Percentiles rank a stretch among this genome's conserved stretches.
phyloP scores from a whole-genome alignment of 345 rosid species.

The Citrus reticulata region DNA sequence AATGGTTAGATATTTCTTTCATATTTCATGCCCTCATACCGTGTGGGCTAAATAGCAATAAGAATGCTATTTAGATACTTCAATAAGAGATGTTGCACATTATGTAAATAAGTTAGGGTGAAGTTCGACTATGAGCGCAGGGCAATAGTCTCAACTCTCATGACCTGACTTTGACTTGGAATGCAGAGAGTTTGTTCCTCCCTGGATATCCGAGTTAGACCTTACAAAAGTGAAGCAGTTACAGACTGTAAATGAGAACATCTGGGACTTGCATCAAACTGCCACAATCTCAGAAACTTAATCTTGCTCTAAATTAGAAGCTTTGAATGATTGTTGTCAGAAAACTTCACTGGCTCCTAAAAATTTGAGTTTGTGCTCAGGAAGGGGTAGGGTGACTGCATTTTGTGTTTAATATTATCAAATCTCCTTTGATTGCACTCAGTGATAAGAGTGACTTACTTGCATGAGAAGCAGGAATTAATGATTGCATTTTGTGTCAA shows the following conservation, averaged over 20 bases:
- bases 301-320: background rate
- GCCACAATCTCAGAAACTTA: background rate
- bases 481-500: background rate
- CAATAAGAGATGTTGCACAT: background rate
- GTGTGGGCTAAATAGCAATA: background rate
- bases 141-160: background rate
- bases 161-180: background rate
- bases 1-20: background rate
- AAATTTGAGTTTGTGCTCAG: background rate
- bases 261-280: background rate
- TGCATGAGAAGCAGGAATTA: background rate
- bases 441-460: too few species aligned
- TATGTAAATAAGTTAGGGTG: background rate
- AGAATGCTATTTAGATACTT: too few species aligned
- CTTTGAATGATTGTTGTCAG: background rate
- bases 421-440: too few species aligned
- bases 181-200: background rate
- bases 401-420: too few species aligned
- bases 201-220: background rate
- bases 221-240: background rate
- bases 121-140: background rate
- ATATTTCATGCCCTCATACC: background rate
- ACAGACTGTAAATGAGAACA: background rate
- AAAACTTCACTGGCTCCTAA: background rate
- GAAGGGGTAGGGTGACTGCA: background rate